Conservation (phyloP, 441 rosid genomes). For the Arabidopsis lyrata region DNA sequence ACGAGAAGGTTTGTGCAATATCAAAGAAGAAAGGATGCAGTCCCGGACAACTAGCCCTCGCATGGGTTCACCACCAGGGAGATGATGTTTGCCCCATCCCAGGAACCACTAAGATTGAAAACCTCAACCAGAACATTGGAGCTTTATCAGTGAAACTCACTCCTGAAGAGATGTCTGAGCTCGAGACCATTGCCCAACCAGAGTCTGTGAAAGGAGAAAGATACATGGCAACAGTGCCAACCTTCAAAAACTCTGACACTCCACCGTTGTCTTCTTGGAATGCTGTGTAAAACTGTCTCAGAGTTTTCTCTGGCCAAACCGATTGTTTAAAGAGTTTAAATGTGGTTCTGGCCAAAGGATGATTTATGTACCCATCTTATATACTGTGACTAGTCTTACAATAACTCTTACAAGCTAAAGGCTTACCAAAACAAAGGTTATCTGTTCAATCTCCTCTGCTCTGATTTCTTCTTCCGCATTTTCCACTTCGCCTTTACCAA, state of each 20-base stretch:
- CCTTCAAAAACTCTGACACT: constrained; percentile 51
- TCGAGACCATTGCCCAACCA: constrained; percentile 56
- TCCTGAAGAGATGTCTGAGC: constrained; percentile 63
- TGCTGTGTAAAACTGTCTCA: neutral
- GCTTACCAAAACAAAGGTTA: neutral
- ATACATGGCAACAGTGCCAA: neutral
- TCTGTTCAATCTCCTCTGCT: neutral
- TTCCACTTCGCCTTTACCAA: neutral
- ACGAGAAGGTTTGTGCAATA: constrained; percentile 36
- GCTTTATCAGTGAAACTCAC: constrained; percentile 62
- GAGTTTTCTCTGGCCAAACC: neutral
- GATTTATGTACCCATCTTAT: neutral
- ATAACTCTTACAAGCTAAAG: neutral
- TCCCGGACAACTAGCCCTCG: constrained; percentile 60
- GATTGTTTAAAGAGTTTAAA: too few relatives aligned
- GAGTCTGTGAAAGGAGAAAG: constrained; percentile 59
- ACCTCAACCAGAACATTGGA: constrained; percentile 38
- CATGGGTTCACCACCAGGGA: constrained; percentile 73
- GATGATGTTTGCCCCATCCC: constrained; percentile 64
- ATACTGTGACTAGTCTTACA: neutral
- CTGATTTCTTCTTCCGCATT: neutral
- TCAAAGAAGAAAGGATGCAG: constrained; percentile 57
- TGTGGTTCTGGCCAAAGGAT: neutral
- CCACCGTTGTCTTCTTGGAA: constrained; percentile 62
- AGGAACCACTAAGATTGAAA: constrained; percentile 34